These are phyloP conservation scores for Kuraishia piskuri DNA, from an alignment of 805 yeast genomes.

Conservation along the genomic window DNA sequence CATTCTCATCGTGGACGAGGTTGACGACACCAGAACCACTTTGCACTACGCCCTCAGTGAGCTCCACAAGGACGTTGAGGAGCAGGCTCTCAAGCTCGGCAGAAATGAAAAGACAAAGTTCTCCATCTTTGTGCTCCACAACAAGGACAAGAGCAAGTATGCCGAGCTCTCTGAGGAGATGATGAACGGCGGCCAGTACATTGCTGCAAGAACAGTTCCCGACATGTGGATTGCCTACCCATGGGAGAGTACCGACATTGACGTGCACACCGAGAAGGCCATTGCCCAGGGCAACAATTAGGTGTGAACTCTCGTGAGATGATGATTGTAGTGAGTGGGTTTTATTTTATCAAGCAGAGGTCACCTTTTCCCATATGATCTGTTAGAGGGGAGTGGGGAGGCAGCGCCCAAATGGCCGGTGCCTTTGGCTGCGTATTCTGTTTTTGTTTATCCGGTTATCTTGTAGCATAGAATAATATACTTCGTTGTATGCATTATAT, in stretches of 20 bases:
- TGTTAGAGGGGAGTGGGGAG: too few relatives aligned
- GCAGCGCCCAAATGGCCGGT: too few relatives aligned
- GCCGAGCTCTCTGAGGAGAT: constrained; percentile 61
- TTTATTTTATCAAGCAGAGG: too few relatives aligned
- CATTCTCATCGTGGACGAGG: constrained; percentile 80
- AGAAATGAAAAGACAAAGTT: constrained; percentile 58
- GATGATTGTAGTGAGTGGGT: not conserved
- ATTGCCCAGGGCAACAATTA: constrained; percentile 56
- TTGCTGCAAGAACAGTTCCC: constrained; percentile 68
- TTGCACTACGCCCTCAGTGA: constrained; percentile 77
- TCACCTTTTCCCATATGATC: too few relatives aligned
- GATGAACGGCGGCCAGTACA: constrained; percentile 58
- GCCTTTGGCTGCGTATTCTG: not conserved
- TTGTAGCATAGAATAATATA: not conserved
- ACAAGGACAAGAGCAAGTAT: constrained; percentile 73
- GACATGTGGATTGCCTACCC: constrained; percentile 85
- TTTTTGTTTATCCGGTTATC: not conserved
- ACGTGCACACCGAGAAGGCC: constrained; percentile 61
- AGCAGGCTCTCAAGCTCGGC: constrained; percentile 51
- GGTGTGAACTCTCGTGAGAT: not conserved
- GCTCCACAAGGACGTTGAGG: constrained; percentile 55
- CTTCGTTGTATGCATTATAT: not conserved
- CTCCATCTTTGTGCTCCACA: constrained; percentile 75
- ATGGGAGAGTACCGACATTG: constrained; percentile 82
- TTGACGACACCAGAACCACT: constrained; percentile 88